Base-by-base conservation (phyloP, 2,329 filamentous ascomycete species). In the Helicocarpus griseus region DNA sequence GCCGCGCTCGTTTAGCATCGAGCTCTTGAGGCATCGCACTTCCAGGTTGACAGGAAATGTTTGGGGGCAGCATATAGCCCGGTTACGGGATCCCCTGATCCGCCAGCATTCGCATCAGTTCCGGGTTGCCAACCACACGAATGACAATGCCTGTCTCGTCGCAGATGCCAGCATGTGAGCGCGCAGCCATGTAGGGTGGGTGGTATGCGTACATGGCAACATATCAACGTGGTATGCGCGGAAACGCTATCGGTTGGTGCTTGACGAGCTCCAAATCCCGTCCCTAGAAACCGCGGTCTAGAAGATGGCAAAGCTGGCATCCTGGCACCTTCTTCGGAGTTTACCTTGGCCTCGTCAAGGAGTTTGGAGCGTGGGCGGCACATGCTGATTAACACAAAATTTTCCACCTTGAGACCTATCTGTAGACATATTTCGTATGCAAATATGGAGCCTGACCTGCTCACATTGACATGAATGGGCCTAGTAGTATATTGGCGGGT, bases 401-500 rank as follows among this genome's bases (percentile, higher is more conserved):
- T 52, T 26, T 57, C 45, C 11, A 64, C 52, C 9, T 48, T 43
- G 7, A 57, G 53, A 14, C 58, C 50, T 11, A 63, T 50, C 21
- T 57, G 56, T 0, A 57, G 55, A n/a, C 59, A 52, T 0, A 60
- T 53, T 48, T 64, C 60, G 51, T 59, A 64, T 2, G 59, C 57
- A 39, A 58, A 51, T 33, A 61, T 57, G 3, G 55, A 58, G 24
- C 61, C 61, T 4, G 54, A 59, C 1, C 57, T 59, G 45, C 56
- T 60, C 5, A 61, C 62, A 29, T 61, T 61, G 26, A 64, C 7
- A 61, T 41, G 53, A 61, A 62, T 9, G 63, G 60, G 0, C 62
- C 62, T 49, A 86, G 89, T 68, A 89, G 74, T 54, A 89, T 82
- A 47, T 87, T 89, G 21, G 87, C 73, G 56, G 87, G 88, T 53